These are phyloP conservation scores for Pseudocercospora musae DNA, from an alignment of 2,329 filamentous ascomycete genomes.

Conservation along the genomic window DNA sequence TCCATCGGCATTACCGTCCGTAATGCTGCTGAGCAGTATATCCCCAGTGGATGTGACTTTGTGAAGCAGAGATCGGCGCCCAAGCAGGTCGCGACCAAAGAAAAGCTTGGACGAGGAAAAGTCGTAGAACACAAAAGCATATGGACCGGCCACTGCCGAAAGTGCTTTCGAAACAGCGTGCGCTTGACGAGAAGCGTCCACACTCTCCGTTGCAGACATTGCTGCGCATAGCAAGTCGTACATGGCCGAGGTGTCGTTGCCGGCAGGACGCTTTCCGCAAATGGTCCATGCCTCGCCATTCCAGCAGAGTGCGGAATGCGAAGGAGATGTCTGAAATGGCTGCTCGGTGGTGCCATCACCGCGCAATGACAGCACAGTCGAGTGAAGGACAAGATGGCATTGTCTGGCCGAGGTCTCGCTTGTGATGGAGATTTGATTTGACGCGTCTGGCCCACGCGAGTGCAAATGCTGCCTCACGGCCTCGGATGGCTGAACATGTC, in stretches of 20 bases:
- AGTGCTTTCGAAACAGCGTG: conserved; percentile 15
- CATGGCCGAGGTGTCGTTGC: conserved; percentile 75
- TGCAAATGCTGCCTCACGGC: conserved; percentile 24
- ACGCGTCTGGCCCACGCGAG: conserved; percentile 33
- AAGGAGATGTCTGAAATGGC: conserved; percentile 60
- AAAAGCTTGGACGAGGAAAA: conserved; percentile 60
- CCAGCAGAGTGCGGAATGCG: conserved; percentile 79
- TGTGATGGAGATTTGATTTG: conserved; percentile 10
- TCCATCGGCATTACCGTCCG: conserved; percentile 48
- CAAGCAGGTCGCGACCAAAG: conserved; percentile 83
- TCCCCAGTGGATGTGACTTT: conserved; percentile 48
- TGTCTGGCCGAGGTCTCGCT: neutral
- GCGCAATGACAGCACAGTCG: conserved; percentile 87
- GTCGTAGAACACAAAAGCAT: conserved; percentile 85
- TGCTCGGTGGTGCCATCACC: conserved; percentile 69
- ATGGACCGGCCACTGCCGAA: conserved; percentile 60
- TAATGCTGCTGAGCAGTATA: conserved; percentile 68
- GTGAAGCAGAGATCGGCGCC: conserved; percentile 73
- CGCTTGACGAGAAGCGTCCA: neutral
- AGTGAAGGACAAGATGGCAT: conserved; percentile 59
- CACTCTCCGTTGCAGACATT: neutral
- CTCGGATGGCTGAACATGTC: conserved; percentile 21
- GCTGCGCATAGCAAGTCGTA: conserved; percentile 53
- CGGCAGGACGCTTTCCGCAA: conserved; percentile 53
- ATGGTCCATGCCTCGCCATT: conserved; percentile 95